Base-by-base conservation (phyloP, 495 filamentous ascomycete species). In the Penicillium atrosanguineum region DNA sequence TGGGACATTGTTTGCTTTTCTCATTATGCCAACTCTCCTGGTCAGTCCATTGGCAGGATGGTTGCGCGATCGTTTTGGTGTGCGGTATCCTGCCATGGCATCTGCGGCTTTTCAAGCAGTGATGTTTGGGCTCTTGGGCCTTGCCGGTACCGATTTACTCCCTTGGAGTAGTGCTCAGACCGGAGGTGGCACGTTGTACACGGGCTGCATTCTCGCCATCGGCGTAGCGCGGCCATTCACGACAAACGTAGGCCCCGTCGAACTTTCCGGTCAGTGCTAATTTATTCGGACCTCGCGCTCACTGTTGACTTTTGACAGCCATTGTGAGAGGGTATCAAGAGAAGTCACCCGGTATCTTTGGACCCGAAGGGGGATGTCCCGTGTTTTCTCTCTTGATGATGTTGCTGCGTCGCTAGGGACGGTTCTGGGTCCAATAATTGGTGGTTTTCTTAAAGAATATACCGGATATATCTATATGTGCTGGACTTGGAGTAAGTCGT, bases 11-110 rank as follows among this genome's bases (percentile, higher is more conserved):
- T 56, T 56, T 21, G n/a, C 15, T 7, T 19, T 23, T 20, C 37
- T 56, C 23, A n/a, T 21, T 6, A 15, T 48, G 12, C 48, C 54
- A 31, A 23, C 26, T 38, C 25, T 56, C 2, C 0, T 56, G 0
- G 6, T 52, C 3, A 26, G 43, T 44, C 43, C 48, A n/a, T 7
- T 48, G 1, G 44, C 48, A 6, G 55, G 55, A 3, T 52, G 38
- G 48, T 7, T 52, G 6, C 44, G 28, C 8, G 54, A 56, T 19
- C 16, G 43, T 3, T 19, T 56, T 14, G 54, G 54, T n/a, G 26
- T 18, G 0, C 23, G 23, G 36, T 19, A 26, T 1, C 54, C 54
- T 38, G 42, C 34, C 1, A 39, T 7, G 2, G n/a, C 8, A 21
- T 45, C 43, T 4, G 23, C 42, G 21, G 21, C 25, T 44, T 44